Percentiles rank a stretch among this genome's conserved stretches.
phyloP scores from a whole-genome alignment of 2,329 filamentous ascomycete species.

The Coniochaeta hoffmannii region DNA sequence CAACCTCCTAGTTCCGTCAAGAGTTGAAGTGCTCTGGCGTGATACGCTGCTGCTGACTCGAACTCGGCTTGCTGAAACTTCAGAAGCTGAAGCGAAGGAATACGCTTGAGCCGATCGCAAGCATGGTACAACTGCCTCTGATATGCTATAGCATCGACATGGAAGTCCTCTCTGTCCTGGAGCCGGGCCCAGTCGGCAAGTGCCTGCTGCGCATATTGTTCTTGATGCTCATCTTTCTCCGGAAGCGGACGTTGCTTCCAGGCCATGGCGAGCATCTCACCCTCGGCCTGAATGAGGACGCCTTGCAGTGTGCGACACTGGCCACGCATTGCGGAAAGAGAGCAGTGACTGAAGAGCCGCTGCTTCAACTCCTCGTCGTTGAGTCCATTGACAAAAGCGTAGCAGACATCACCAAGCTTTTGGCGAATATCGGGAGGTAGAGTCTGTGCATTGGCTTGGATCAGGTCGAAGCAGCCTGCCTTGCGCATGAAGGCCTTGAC shows the following conservation, averaged over 20 bases:
- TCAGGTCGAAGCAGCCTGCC: conserved; percentile 42
- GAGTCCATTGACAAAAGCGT: conserved; percentile 48
- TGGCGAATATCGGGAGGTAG: conserved; percentile 37
- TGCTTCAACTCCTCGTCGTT: conserved; percentile 34
- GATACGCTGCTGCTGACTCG: conserved; percentile 45
- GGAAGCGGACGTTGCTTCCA: conserved; percentile 31
- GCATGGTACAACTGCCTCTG: conserved; percentile 44
- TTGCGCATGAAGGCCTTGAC: conserved; percentile 44
- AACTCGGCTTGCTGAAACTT: conserved; percentile 44
- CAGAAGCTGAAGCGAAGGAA: conserved; percentile 45
- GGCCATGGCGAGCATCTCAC: conserved; percentile 42
- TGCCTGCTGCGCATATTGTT: conserved; percentile 26
- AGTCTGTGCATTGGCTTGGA: conserved; percentile 33
- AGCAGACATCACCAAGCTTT: conserved; percentile 43
- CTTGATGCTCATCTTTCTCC: conserved; percentile 26
- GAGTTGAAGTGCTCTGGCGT: conserved; percentile 34
- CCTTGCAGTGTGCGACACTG: conserved; percentile 21
- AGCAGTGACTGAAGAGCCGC: conserved; percentile 38
- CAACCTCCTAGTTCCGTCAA: conserved; percentile 24
- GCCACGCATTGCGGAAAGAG: conserved; percentile 27
- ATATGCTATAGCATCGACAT: conserved; percentile 21
- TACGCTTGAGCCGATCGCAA: conserved; percentile 40
- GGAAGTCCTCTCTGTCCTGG: conserved; percentile 29
- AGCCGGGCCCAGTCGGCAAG: conserved; percentile 39
- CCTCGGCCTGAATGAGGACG: conserved; percentile 46